A percentile compares a stretch with the other conserved stretches of the same genome.
Evolutionary conservation across 331 rosid genomes (phyloP).

Genomic region (Pyrus hybrid): DNA sequence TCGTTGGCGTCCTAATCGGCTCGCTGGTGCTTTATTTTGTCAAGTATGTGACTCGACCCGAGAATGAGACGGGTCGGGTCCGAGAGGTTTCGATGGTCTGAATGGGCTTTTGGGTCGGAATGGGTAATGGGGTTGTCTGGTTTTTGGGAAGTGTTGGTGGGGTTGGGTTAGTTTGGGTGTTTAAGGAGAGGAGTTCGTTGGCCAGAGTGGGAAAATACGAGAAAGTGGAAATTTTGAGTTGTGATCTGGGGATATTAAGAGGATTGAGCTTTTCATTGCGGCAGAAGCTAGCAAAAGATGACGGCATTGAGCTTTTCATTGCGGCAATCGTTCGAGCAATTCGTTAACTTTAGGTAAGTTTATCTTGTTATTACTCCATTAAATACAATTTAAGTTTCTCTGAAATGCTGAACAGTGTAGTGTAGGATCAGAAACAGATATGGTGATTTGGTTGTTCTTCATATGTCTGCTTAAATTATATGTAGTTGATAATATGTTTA

Average conservation of each 20-base stretch:
- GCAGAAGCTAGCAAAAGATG: not conserved
- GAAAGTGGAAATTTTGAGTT: not conserved
- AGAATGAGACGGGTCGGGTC: constrained; percentile 12
- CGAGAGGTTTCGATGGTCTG: constrained; percentile 38
- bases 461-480: not conserved
- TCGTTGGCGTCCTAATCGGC: constrained; percentile 54
- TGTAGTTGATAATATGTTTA: not conserved
- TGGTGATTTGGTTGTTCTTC: not conserved
- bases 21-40: constrained; percentile 28
- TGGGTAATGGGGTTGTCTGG: not conserved
- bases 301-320: not conserved
- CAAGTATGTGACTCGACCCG: constrained; percentile 10
- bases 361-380: not conserved
- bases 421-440: not conserved
- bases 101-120: not conserved
- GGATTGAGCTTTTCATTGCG: not conserved
- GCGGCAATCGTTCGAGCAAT: not conserved
- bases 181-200: not conserved
- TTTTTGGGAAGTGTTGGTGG: not conserved
- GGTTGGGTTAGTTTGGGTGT: not conserved
- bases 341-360: constrained; percentile 3
- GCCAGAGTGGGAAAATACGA: not conserved
- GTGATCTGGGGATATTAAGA: not conserved
- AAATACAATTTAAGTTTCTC: not conserved
- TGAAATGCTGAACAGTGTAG: not conserved